These are phyloP conservation scores for Neofusicoccum umdonicola DNA, from an alignment of 2,329 filamentous ascomycete species.

Conservation along the genomic window DNA sequence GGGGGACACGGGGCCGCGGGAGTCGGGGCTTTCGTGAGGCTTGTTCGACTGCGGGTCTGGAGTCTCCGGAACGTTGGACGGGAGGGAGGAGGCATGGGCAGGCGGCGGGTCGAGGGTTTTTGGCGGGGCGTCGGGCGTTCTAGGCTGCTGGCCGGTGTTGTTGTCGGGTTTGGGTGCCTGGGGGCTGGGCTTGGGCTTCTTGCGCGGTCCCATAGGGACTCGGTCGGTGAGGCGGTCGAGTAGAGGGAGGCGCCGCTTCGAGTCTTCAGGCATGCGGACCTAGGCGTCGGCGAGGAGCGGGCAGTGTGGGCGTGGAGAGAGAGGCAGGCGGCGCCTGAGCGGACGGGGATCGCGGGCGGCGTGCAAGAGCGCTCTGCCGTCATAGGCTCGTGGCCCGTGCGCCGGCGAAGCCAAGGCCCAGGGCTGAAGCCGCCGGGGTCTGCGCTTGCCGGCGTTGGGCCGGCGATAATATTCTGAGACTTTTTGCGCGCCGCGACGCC, in stretches of 20 bases:
- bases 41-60: neutral
- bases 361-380: conserved; percentile 8
- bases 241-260: conserved; percentile 19
- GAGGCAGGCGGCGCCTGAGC: neutral
- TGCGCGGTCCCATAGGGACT: conserved; percentile 39
- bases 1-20: conserved; percentile 22
- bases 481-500: conserved; percentile 10
- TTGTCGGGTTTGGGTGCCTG: conserved; percentile 28
- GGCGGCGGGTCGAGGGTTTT: neutral
- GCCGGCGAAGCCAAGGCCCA: neutral
- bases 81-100: neutral
- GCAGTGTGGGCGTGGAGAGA: conserved; percentile 13
- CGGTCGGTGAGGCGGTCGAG: conserved; percentile 18
- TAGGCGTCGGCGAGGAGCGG: conserved; percentile 12
- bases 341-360: neutral
- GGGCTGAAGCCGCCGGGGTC: neutral
- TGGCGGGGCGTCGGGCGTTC: neutral
- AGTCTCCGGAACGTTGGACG: neutral
- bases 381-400: neutral
- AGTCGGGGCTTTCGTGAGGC: neutral
- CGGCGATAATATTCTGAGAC: neutral
- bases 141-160: neutral
- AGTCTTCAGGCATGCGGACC: conserved; percentile 7
- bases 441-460: neutral
- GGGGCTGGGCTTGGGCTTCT: conserved; percentile 42